Base-by-base conservation (phyloP, 140 eudicot species). In the Ambrosia hybrid region DNA sequence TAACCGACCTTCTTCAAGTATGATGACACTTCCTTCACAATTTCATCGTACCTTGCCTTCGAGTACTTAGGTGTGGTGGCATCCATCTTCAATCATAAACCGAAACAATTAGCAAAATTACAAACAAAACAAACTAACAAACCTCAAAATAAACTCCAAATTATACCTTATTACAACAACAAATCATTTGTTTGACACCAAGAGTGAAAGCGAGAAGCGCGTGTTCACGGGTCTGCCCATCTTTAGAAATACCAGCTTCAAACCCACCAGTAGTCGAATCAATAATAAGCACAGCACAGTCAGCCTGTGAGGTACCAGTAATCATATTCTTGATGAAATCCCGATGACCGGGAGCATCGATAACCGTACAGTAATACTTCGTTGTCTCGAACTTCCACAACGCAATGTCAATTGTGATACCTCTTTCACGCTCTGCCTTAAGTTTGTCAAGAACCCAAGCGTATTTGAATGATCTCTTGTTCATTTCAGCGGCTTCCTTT, bases 351-450 rank as follows among this genome's bases (percentile, higher is more conserved):
- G 45, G 45, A 39, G 45, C 45, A 39, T 4, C 45, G 6, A 39
- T 39, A 39, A 39, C 45, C 6, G 45, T 39, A 6, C 45, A 39
- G 6, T 39, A 39, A 6, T 4, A 39, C 6, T 39, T 39, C 7
- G 45, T 39, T 5, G 45, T 39, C 45, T 39, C 45, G 45, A 39
- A 5, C 45, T 39, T 39, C 6, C 45, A 39, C 45, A 39, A 39
- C 5, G 45, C 45, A 7, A 39, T 4, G 6, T 39, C 45, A 3
- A 39, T 39, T 5, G 45, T 39, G 45, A 39, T 79, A 67, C 79
- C 83, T 67, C 83, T 75, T 66, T 79, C 83, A 73, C 79, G 79
- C 76, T 79, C 79, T 5, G 76, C 83, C 83, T 79, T 79, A 58
- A 79, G 79, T 60, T 79, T 79, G 79, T 73, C 83, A 37, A 79